Evolutionary conservation across 495 filamentous ascomycete genomes (phyloP).

Genomic region (Aspergillus haitiensis): DNA sequence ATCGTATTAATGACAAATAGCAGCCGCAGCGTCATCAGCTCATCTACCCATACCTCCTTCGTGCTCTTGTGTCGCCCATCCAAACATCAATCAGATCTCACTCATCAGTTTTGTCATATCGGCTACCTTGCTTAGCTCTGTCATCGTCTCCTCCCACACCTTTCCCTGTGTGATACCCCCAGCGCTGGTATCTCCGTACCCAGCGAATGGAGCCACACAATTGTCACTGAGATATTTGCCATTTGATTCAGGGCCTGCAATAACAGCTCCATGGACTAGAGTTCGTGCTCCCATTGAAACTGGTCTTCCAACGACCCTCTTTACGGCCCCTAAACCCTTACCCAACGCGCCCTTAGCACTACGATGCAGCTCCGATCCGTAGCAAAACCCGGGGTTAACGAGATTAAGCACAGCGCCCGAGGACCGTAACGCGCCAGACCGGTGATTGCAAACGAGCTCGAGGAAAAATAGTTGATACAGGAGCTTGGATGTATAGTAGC

Average conservation of each 20-base stretch:
- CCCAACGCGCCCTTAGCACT: conserved; percentile 3
- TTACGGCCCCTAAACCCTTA: neutral
- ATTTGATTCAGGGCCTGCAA: conserved; percentile 12
- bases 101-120: conserved; percentile 25
- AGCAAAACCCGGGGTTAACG: conserved; percentile 16
- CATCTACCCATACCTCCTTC: no score
- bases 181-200: neutral
- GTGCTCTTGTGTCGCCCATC: no score
- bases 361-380: conserved; percentile 13
- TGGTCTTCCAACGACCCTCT: conserved; percentile 8
- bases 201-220: conserved; percentile 13
- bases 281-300: conserved; percentile 10
- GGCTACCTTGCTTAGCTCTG: conserved; percentile 6
- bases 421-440: neutral
- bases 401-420: conserved; percentile 8
- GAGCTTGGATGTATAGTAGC: conserved; percentile 13
- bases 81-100: neutral
- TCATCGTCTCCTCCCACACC: conserved; percentile 11
- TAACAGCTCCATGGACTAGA: conserved; percentile 14
- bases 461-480: conserved; percentile 18
- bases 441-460: neutral
- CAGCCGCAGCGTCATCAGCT: no score
- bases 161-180: neutral
- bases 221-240: conserved; percentile 28
- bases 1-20: no score